Base-by-base conservation (phyloP, 169 alveolate genomes). In the Cryptosporidium canis region DNA sequence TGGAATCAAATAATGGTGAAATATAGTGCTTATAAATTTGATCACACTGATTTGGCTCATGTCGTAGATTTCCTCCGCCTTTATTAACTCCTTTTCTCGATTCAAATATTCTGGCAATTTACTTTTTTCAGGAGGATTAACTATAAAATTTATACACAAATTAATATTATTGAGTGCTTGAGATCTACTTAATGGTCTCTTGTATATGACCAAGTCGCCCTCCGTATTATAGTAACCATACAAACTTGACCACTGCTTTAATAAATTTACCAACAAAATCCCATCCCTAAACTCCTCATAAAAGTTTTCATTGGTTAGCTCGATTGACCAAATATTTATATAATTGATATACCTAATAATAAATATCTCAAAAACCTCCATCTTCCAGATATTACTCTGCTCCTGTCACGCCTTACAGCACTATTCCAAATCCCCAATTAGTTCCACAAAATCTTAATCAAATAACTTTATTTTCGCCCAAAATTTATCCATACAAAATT, bases 1-100 rank as follows among this genome's bases (percentile, higher is more conserved):
- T 77, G 87, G 87, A 35, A 61, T 61, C n/a, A 77, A 58, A 77
- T 77, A 77, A 43, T 58, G 72, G 37, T 77, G 87, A 56, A 77
- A 77, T 27, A 77, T 58, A 29, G 47, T 61, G 31, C 47, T 56
- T 21, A 55, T 39, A 77, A 77, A 77, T 43, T 33, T 44, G 7
- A 77, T 39, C 14, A 61, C 44, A 29, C 9, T 43, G 18, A 8
- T 35, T 11, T 77, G 48, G 41, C 44, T 77, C 66, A 55, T 77
- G 7, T 58, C 70, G 27, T 77, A 77, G 8, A 77, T 77, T 14
- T 77, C 87, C 29, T 77, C 72, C 8, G 71, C 77, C 14, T 9
- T 41, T 77, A 77, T 77, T 61, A 77, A 55, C 35, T 77, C 71
- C 24, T 70, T 70, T 1, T 27, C 43, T 51, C 18, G n/a, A 41